These are phyloP conservation scores for Hypoxylon sp. DNA, from an alignment of 2,329 filamentous ascomycete species.

Conservation along the genomic window DNA sequence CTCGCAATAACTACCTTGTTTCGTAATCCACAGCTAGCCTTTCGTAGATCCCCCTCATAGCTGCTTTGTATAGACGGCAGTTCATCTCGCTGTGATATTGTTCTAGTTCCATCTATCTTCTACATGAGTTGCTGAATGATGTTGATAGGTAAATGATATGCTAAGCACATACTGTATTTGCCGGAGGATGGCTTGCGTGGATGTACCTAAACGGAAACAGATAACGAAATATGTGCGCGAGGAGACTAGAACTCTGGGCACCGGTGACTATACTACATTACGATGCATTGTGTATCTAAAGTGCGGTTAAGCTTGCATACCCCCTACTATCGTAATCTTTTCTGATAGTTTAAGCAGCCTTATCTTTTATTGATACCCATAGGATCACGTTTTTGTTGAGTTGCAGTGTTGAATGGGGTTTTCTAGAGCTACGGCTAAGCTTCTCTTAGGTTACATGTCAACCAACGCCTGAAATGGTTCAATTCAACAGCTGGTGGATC, in stretches of 20 bases:
- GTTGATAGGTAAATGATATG: not conserved
- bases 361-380: constrained; percentile 24
- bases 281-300: not conserved
- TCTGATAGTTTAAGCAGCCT: constrained; percentile 16
- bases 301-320: constrained; percentile 1
- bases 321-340: constrained; percentile 5
- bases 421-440: constrained; percentile 33
- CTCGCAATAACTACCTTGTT: not conserved
- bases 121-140: not conserved
- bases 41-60: not conserved
- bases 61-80: not conserved
- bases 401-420: constrained; percentile 15
- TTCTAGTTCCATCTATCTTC: not conserved
- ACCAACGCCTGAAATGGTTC: constrained; percentile 29
- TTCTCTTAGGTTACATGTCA: constrained; percentile 23
- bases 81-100: not conserved
- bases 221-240: constrained; percentile 10
- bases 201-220: not conserved
- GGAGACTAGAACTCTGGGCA: constrained; percentile 8
- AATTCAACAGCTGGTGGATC: constrained; percentile 13
- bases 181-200: constrained; percentile 12
- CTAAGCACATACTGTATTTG: not conserved
- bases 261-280: constrained; percentile 4
- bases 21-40: not conserved
- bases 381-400: constrained; percentile 16